Evolutionary conservation across 192 early-diverging fungal species (phyloP), one percentile per base, ranked within the genome.

Genomic region (Entomortierella beljakovae): DNA sequence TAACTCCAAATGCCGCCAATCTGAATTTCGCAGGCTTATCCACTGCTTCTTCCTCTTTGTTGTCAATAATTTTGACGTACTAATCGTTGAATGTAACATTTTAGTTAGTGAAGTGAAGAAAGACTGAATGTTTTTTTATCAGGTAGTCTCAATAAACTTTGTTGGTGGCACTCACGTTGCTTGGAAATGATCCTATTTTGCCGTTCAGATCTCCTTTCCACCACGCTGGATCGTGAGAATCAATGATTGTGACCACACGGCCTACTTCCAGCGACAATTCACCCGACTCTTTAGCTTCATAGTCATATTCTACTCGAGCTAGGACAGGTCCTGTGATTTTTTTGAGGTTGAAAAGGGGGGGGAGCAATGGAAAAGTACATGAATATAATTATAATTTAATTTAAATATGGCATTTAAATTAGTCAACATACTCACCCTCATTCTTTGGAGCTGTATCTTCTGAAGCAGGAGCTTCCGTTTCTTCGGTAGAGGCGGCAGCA

Each of bases 1-100:
- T 90, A 10, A 94, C 92, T 67, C 93, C 93, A 58, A 91, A 93
- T 0, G 90, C 91, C 9, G 91, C 92, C 55, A 94, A 81, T 58
- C 83, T 92, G 71, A 91, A 92, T 10, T 81, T 81, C 33, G 61
- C 38, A 25, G 70, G 66, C n/a, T 72, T 65, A 34, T 83, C 81
- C 20, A 22, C 61, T 10, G 55, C 34, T 0, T 60, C 69, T 10
- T 65, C 64, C 15, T 76, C 60, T 54, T 83, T 73, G 29, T 57
- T 46, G 32, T 80, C 82, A 28, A 75, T 61, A n/a, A 75, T 31
- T 31, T 83, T 83, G 42, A 83, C 76, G 37, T 80, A 74, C 82
- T 83, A 60, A 58, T 23, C 3, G 11, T 11, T 46, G 3, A 10
- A 20, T 20, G 20, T 46, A 11, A 20, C 15, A 46, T 10, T 16